These are phyloP conservation scores for Penicillium oxalicum DNA, from an alignment of 2,329 filamentous ascomycete genomes.

Conservation along the genomic window DNA sequence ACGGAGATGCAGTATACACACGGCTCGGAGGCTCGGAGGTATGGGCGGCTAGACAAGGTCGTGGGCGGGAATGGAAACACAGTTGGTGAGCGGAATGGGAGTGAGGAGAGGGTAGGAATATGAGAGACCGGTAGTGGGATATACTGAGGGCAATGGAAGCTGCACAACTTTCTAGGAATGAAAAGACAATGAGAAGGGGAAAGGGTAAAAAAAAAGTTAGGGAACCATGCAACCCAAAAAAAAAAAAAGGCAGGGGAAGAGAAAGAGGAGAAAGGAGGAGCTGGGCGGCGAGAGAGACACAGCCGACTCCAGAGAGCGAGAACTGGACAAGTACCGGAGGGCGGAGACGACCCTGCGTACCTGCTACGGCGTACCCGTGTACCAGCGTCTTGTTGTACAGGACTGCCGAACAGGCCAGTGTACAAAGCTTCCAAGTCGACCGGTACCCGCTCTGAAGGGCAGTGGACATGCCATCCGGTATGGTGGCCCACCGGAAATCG, in stretches of 20 bases:
- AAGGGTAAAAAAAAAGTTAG: conserved; percentile 12
- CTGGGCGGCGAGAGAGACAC: conserved; percentile 5
- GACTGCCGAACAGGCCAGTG: no score
- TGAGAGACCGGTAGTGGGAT: conserved; percentile 1
- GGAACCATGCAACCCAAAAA: not conserved
- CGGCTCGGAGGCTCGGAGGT: conserved; percentile 2
- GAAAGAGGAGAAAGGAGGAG: conserved; percentile 17
- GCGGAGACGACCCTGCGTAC: no score
- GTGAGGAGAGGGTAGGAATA: conserved; percentile 7
- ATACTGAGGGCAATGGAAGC: conserved; percentile 8
- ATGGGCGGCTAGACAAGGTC: conserved; percentile 3
- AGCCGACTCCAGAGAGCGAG: no score
- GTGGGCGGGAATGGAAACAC: not conserved
- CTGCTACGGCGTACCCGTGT: no score
- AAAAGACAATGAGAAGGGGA: conserved; percentile 2
- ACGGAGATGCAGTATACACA: no score
- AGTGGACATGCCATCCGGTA: conserved; percentile 10
- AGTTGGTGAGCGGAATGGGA: conserved; percentile 2
- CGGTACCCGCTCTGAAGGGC: no score
- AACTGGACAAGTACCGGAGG: no score
- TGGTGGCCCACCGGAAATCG: conserved; percentile 22
- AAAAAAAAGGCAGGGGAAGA: conserved; percentile 21
- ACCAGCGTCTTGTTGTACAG: no score
- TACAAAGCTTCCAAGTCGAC: no score
- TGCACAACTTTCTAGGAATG: conserved; percentile 5